Base-by-base conservation (phyloP, 176 grass and related monocot genomes). In the Saccharum spontaneum region DNA sequence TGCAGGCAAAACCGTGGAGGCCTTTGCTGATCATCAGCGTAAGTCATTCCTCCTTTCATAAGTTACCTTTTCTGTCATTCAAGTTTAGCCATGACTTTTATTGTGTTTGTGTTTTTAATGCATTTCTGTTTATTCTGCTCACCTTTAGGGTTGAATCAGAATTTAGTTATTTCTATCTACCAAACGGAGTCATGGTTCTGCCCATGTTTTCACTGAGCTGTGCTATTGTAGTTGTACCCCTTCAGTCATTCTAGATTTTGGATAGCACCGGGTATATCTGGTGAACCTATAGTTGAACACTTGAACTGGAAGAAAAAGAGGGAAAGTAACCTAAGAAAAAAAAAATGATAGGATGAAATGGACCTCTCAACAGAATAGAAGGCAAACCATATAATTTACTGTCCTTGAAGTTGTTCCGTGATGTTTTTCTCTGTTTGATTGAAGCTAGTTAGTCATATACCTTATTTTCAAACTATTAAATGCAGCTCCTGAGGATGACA, bases 401-500 rank as follows among this genome's bases (percentile, higher is more conserved):
- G 44, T 78, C 37, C 54, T 86, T 89, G 20, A 26, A 16, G 20
- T 76, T 85, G 70, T 84, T 55, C 79, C 15, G 8, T 75, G 38
- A 49, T 91, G 49, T 24, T 74, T 90, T 43, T 68, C 18, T 43
- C 22, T 69, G 9, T 84, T 90, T 79, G 52, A 70, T 90, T 79
- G 52, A 70, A 41, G 4, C 39, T 69, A 79, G 43, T 90, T 41
- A 71, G 57, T 26, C 71, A 76, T 80, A 28, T 46, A 36, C 83
- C 49, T 54, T 82, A 69, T 87, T 74, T 76, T 80, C 77, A 50
- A 79, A 86, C 39, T 92, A 23, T 59, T 76, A 71, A 54, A 87
- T 86, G 74, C 81, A 94, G 86, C 71, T 90, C 48, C 22, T 84
- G 88, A 81, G 73, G 65, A 88, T 61, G 82, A 84, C 13, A 73